Base-by-base conservation (phyloP, 2,329 filamentous ascomycete species). In the Microcera coccophila region DNA sequence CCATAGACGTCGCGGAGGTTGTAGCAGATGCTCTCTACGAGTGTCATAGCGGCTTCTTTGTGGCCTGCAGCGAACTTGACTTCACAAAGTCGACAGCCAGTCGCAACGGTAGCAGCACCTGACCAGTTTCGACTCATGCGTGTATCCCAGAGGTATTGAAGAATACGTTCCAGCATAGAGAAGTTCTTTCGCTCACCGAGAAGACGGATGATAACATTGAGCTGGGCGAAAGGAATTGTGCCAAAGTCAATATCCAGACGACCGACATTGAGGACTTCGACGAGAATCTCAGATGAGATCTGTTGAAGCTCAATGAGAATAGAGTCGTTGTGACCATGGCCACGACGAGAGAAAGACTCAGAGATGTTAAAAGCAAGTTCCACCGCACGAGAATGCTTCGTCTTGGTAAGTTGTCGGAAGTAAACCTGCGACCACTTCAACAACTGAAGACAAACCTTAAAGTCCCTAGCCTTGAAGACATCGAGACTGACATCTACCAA, bases 1-100 rank as follows among this genome's bases (percentile, higher is more conserved):
- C n/a, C n/a, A n/a, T n/a, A n/a, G n/a, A 48, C 41, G 34, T 48
- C 41, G 5, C 41, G 40, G 32, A 48, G 20, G 31, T 48, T 44
- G 38, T 44, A 48, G 37, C 41, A 44, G 24, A 48, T 48, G 34
- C 41, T 44, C 29, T 41, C 41, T 14, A 48, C 15, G 9, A 48
- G 38, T 31, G 17, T 20, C n/a, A 48, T 40, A 3, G 45, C 9
- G 9, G 45, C 15, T 22, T 44, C 38, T 14, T 44, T 36, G 11
- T 40, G n/a, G n/a, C n/a, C 45, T 17, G 41, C 37, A 16, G 37
- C 41, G 20, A 48, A 44, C 19, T 48, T 44, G 38, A 44, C 45
- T 36, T 42, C 44, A 28, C 44, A 46, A 14, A 46, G 39, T 14
- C 39, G 44, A 9, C 44, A 24, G 19, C 44, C 44, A 5, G 34